Conservation (phyloP, 768 basidiomycete species). For the Pulveroboletus sp. region DNA sequence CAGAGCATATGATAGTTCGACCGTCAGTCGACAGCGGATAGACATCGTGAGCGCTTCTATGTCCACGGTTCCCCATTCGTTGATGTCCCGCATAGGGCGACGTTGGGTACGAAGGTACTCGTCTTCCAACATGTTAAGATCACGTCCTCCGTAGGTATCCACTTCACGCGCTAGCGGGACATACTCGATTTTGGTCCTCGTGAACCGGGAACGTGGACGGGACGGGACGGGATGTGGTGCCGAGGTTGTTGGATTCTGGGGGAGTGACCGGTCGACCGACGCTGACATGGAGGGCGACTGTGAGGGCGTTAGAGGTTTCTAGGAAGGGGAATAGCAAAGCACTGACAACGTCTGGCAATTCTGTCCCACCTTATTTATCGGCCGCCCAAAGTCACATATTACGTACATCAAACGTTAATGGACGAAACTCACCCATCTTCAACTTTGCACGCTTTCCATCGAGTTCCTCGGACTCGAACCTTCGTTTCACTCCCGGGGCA, state of each 20-base stretch:
- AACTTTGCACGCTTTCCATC: constrained; percentile 68
- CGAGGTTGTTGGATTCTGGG: constrained; percentile 25
- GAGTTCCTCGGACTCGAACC: constrained; percentile 59
- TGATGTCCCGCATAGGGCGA: constrained; percentile 63
- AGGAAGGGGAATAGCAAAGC: constrained; percentile 8
- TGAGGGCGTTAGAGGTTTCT: constrained; percentile 10
- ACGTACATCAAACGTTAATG: constrained; percentile 22
- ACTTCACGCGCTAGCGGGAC: constrained; percentile 73
- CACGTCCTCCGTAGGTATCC: constrained; percentile 76
- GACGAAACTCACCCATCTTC: constrained; percentile 57
- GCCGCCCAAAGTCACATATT: constrained; percentile 23
- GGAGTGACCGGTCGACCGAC: constrained; percentile 14
- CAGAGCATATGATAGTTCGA: constrained; percentile 86
- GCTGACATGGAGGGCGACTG: constrained; percentile 18
- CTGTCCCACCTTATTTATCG: constrained; percentile 33
- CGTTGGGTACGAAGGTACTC: constrained; percentile 51
- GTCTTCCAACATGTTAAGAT: constrained; percentile 60
- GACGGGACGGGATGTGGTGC: constrained; percentile 29
- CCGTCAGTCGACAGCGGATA: constrained; percentile 75
- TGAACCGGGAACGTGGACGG: constrained; percentile 45
- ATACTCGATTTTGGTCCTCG: constrained; percentile 84
- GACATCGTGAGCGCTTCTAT: constrained; percentile 94
- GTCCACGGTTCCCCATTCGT: constrained; percentile 86
- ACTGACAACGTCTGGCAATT: constrained; percentile 49
- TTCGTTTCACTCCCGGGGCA: constrained; percentile 64